phyloP scores from a whole-genome alignment of 2,329 filamentous ascomycete genomes.

The Cryphonectria radicalis region DNA sequence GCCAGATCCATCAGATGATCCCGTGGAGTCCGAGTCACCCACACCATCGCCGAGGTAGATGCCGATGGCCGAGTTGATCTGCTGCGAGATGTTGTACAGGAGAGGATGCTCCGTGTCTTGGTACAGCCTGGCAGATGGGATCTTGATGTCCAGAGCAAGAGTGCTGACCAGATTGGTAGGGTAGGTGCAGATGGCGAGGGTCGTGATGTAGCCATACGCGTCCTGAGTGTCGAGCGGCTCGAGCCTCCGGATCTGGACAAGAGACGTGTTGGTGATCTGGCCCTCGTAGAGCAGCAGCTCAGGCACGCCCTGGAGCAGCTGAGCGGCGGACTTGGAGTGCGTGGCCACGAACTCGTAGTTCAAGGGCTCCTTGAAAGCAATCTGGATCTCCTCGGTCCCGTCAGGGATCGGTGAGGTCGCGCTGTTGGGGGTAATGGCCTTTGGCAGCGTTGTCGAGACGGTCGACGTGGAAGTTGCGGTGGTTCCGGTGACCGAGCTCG shows the following conservation, averaged over 20 bases:
- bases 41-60: slow-evolving; percentile 55
- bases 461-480: slow-evolving; percentile 50
- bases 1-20: slow-evolving; percentile 44
- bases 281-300: slow-evolving; percentile 67
- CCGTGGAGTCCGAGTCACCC: slow-evolving; percentile 37
- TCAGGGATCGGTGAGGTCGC: slow-evolving; percentile 57
- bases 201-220: slow-evolving; percentile 77
- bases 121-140: slow-evolving; percentile 75
- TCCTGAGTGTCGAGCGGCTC: slow-evolving; percentile 74
- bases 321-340: slow-evolving; percentile 73
- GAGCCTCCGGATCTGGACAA: slow-evolving; percentile 72
- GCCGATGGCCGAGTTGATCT: slow-evolving; percentile 85
- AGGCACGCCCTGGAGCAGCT: slow-evolving; percentile 83
- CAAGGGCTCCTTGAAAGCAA: slow-evolving; percentile 80
- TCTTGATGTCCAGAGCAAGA: slow-evolving; percentile 49
- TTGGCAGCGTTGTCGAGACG: slow-evolving; percentile 71
- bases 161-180: slow-evolving; percentile 26
- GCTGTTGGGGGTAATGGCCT: slow-evolving; percentile 73
- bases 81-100: slow-evolving; percentile 72
- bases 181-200: slow-evolving; percentile 68
- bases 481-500: slow-evolving; percentile 44
- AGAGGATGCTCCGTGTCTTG: slow-evolving; percentile 62
- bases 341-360: slow-evolving; percentile 84
- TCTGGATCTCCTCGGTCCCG: slow-evolving; percentile 74
- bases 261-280: slow-evolving; percentile 54